Evolutionary conservation across 495 filamentous ascomycete genomes (phyloP), one percentile per base, ranked within the genome.

Genomic region (Cercophora sp.): DNA sequence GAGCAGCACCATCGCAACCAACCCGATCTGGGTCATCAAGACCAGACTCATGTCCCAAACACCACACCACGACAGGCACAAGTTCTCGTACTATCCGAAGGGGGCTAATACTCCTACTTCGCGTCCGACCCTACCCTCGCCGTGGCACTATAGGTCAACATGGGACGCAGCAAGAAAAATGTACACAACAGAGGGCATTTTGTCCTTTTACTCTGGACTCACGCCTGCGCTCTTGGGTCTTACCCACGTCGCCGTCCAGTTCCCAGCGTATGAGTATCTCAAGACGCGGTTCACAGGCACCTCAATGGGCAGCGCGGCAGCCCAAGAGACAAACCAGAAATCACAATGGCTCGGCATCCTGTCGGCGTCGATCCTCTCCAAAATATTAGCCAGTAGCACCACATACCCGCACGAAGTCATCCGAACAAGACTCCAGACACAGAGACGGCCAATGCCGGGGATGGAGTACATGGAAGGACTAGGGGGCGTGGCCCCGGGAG

Each of bases 11-110:
- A 80, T 97, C 55, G 87, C 80, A 49, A 99, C 93, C n/a, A 99
- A 99, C 69, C 93, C 93, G 0, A 99, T 99, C 52, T 99, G 93
- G 93, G 94, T 99, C 23, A 95, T 99, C 71, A 99, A 99, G 66
- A 99, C 93, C 26, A 80, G 93, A 54, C 79, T 99, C 32, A 96
- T 96, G 92, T 93, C 94, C 3, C 92, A 97, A 61, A 78, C 82
- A 5, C 60, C 59, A 10, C 55, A 60, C 42, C 62, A 61, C 39
- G 52, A 56, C 54, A 66, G 68, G 48, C 64, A 68, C 9, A 59
- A 67, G 35, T 59, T 69, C 54, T 73, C 71, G 8, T 54, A 70
- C 24, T 72, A 70, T 43, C 71, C 75, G 31, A 69, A 70, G 31
- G 62, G 67, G 36, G 55, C 61, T 52, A 78, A 70, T 46, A 78